These are phyloP conservation scores for Wickerhamomyces pijperi DNA, from an alignment of 805 yeast species.

Conservation along the genomic window DNA sequence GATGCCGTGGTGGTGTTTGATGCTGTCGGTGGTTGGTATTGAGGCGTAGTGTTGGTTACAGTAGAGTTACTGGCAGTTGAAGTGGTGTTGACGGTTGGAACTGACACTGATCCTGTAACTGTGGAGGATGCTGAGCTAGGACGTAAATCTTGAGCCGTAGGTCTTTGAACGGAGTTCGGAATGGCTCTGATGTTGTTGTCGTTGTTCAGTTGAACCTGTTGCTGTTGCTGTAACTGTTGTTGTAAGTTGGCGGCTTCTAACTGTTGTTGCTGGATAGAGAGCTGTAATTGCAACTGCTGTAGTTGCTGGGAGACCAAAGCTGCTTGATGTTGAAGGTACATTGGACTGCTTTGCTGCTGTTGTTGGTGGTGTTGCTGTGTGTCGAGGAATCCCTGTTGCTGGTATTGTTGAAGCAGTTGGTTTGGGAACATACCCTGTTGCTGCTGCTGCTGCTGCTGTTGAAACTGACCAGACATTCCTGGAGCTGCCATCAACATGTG, in stretches of 20 bases:
- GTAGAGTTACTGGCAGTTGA: slow-evolving; percentile 2
- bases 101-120: no score
- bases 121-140: no score
- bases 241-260: slow-evolving; percentile 9
- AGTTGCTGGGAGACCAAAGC: slow-evolving; percentile 16
- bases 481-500: neutral
- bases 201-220: neutral
- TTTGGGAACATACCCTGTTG: neutral
- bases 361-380: slow-evolving; percentile 11
- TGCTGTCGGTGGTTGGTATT: neutral
- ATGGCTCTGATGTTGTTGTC: slow-evolving; percentile 9
- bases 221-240: neutral
- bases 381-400: slow-evolving; percentile 3
- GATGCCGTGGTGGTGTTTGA: neutral
- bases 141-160: no score
- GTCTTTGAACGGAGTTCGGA: no score
- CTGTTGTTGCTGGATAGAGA: slow-evolving; percentile 19
- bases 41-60: neutral
- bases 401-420: slow-evolving; percentile 1
- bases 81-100: slow-evolving; percentile 2
- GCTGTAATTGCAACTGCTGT: slow-evolving; percentile 17
- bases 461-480: neutral
- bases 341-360: slow-evolving; percentile 14
- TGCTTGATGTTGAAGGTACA: slow-evolving; percentile 16
- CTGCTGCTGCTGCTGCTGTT: neutral